Base-by-base conservation (phyloP, 768 basidiomycete genomes). In the Leucosporidium scottii region DNA sequence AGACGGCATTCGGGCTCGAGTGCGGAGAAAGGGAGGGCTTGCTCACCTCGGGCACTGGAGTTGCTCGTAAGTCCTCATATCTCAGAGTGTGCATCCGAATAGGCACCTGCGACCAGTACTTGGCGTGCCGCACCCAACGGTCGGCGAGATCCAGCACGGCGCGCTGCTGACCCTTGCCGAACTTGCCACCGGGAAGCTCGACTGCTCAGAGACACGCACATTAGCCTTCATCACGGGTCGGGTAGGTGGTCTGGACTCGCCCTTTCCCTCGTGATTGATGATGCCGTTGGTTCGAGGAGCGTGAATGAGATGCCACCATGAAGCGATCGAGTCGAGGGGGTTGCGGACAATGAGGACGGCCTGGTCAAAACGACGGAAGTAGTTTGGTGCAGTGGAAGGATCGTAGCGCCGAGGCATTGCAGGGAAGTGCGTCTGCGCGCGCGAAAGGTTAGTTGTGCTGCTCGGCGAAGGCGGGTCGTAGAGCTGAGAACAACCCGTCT, bases 21-120 rank as follows among this genome's bases (percentile, higher is more conserved):
- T 1, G n/a, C 10, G 44, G 4, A 20, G 21, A 17, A 49, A 12
- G 10, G 13, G 28, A 4, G 59, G 1, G 27, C 23, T 21, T 9
- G 48, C 64, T 47, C 8, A 69, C 65, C 12, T 70, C n/a, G n/a
- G 69, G 65, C 9, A 70, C 53, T 7, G 69, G 69, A 30, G 62
- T 50, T 10, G 62, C 69, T 50, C 61, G 66, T 15, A 70, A 21
- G 36, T 70, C 69, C 53, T 70, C 69, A 62, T 70, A 69, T 64
- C 64, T 69, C 1, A 69, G 50, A 15, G 55, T 64, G 47, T 58
- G 51, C 0, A 64, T 69, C 18, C 62, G 57, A 3, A 69, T 1
- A 1, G 68, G 68, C 5, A 64, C 68, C 28, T 69, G 56, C 47
- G 48, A 25, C 68, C 68, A 69, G 61, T 69, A 69, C 9, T 55